phyloP scores from a whole-genome alignment of 2,329 filamentous ascomycete genomes.

The Claviceps africana region DNA sequence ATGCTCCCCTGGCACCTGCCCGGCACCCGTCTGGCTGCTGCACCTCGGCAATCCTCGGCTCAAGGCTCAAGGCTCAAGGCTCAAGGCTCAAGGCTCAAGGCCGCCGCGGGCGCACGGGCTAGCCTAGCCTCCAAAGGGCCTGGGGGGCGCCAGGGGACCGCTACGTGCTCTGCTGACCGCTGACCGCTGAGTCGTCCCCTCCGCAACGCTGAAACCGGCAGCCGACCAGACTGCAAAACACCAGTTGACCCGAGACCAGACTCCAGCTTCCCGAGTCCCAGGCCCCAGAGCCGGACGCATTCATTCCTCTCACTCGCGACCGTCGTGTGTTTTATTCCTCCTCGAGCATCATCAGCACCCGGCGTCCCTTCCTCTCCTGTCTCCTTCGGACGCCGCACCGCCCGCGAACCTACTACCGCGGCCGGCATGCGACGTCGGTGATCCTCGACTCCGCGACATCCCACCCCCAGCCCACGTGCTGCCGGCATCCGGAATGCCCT shows the following conservation, averaged over 20 bases:
- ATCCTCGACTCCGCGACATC: slow-evolving; percentile 9
- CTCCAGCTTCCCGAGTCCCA: too few species aligned
- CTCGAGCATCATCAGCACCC: not conserved
- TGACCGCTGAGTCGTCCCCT: not conserved
- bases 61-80: slow-evolving; percentile 5
- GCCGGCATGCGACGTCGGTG: slow-evolving; percentile 8
- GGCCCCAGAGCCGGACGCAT: too few species aligned
- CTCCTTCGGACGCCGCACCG: not conserved
- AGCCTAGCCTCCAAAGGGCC: too few species aligned
- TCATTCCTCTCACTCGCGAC: too few species aligned
- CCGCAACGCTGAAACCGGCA: not conserved
- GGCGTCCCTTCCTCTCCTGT: not conserved
- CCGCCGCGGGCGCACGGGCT: too few species aligned
- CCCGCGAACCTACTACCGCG: not conserved
- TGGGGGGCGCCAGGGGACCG: not conserved
- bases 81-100: slow-evolving; percentile 4
- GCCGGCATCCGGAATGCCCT: slow-evolving; percentile 33
- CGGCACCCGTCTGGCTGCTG: not conserved
- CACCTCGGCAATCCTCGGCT: slow-evolving; percentile 10
- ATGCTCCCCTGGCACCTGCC: too few species aligned
- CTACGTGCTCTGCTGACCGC: not conserved
- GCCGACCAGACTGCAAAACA: not conserved
- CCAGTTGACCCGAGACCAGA: too few species aligned
- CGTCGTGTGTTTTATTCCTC: not conserved
- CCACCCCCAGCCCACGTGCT: slow-evolving; percentile 1